These are phyloP conservation scores for Benincasa hispida DNA, from an alignment of 306 rosid genomes.

Conservation along the genomic window DNA sequence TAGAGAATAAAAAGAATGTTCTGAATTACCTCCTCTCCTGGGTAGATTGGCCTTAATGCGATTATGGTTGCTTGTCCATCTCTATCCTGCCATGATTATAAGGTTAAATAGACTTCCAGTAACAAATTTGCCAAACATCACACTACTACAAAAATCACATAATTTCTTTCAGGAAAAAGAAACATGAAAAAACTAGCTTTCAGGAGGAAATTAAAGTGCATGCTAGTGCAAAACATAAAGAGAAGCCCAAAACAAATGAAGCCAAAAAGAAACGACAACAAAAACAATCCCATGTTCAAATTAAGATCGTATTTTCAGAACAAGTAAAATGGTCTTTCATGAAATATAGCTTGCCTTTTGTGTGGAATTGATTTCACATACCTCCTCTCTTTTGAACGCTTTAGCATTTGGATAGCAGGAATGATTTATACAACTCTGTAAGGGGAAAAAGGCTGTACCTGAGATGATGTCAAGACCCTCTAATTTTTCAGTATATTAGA, in stretches of 20 bases:
- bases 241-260: background rate
- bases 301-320: background rate
- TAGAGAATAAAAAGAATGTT: background rate
- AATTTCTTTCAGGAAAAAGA: background rate
- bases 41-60: conserved; percentile 43
- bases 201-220: background rate
- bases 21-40: conserved; percentile 67
- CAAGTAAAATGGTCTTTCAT: background rate
- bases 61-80: conserved; percentile 90
- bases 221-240: background rate
- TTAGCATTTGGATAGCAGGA: conserved; percentile 87
- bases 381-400: conserved; percentile 96
- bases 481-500: background rate
- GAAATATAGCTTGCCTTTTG: background rate
- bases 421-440: conserved; percentile 94
- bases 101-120: background rate
- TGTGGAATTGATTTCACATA: conserved; percentile 12
- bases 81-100: conserved; percentile 45
- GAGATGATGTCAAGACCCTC: background rate
- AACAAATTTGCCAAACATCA: background rate
- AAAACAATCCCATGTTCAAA: background rate
- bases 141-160: background rate
- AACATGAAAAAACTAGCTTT: background rate
- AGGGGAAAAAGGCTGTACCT: conserved; percentile 86
- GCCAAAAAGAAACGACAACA: background rate